phyloP scores from a whole-genome alignment of 169 alveolate genomes.

The Plasmodium fragile region DNA sequence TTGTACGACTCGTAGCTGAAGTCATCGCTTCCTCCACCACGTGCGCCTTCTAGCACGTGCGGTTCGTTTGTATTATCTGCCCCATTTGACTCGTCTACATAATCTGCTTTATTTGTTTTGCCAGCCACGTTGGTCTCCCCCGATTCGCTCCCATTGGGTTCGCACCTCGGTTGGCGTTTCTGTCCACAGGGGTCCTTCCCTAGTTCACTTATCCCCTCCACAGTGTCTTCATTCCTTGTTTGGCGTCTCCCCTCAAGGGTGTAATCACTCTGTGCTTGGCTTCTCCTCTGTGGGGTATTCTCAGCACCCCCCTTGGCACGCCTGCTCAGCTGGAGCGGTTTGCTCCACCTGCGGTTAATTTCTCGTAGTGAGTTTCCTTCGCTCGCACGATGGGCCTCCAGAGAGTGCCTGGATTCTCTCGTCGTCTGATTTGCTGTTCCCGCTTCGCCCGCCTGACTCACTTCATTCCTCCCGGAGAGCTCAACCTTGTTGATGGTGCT shows the following conservation, averaged over 20 bases:
- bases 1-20: conserved; percentile 24
- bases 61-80: background rate
- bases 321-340: background rate
- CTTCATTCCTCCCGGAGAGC: background rate
- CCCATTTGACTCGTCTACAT: background rate
- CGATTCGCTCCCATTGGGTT: background rate
- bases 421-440: background rate
- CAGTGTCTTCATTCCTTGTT: background rate
- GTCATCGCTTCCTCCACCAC: background rate
- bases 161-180: background rate
- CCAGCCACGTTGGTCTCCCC: background rate
- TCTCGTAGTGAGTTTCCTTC: background rate
- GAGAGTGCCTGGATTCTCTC: background rate
- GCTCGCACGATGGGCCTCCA: background rate
- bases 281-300: background rate
- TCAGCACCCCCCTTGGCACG: background rate
- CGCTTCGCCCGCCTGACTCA: background rate
- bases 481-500: conserved; percentile 3
- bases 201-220: background rate
- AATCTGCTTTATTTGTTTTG: background rate
- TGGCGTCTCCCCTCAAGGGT: no score
- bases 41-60: background rate
- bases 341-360: background rate
- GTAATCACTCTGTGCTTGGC: background rate
- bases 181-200: background rate